phyloP scores from a whole-genome alignment of 176 grass and related monocot genomes.

The Carex littledalei region DNA sequence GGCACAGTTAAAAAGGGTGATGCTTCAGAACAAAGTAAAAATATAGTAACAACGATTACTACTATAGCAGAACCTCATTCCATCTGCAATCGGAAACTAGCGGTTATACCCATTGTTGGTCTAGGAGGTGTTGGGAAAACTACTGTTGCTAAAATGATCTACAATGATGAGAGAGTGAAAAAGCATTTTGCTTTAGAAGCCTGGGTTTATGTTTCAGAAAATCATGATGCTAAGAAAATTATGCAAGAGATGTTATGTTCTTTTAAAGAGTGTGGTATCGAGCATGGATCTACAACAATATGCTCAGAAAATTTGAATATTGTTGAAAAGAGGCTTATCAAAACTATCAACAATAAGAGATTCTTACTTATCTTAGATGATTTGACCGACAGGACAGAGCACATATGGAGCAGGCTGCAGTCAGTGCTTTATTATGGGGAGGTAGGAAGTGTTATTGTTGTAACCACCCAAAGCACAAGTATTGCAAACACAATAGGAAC shows the following conservation, averaged over 20 bases:
- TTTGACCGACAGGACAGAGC: not conserved
- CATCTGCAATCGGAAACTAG: not conserved
- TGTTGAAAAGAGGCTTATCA: not conserved
- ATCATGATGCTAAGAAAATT: not conserved
- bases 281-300: too few relatives aligned
- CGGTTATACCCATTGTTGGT: slow-evolving; percentile 5
- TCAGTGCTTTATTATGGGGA: not conserved
- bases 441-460: not conserved
- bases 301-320: too few relatives aligned
- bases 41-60: too few relatives aligned
- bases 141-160: not conserved
- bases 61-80: not conserved
- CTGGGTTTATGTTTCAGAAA: slow-evolving; percentile 10
- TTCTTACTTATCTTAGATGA: not conserved
- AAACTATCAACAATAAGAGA: not conserved
- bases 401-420: not conserved
- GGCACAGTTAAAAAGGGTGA: too few relatives aligned
- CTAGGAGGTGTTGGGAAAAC: slow-evolving; percentile 14
- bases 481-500: slow-evolving; percentile 17
- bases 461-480: not conserved
- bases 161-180: not conserved
- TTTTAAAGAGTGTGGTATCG: not conserved
- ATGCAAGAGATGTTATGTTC: not conserved
- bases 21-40: too few relatives aligned
- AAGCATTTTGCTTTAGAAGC: not conserved